phyloP scores from a whole-genome alignment of 176 grass and related monocot species.

The Luzula sylvatica region DNA sequence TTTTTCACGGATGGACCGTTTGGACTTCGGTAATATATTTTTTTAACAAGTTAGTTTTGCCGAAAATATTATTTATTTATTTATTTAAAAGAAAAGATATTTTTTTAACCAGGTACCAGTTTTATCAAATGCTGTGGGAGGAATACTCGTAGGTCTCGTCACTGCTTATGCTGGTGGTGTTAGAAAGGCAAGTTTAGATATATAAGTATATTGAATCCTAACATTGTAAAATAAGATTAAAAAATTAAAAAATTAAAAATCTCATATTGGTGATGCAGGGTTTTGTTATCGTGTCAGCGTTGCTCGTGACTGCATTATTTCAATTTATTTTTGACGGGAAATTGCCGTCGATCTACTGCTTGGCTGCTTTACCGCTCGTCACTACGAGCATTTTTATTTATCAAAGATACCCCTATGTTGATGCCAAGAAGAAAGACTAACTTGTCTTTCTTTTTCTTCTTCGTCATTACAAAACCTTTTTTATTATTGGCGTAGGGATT shows the following conservation, averaged over 20 bases:
- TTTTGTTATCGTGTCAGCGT: slow-evolving; percentile 91
- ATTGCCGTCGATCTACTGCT: slow-evolving; percentile 65
- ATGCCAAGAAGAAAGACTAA: slow-evolving; percentile 76
- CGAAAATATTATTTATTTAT: neutral
- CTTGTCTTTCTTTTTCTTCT: no score
- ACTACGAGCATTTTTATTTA: slow-evolving; percentile 90
- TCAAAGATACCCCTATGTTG: slow-evolving; percentile 87
- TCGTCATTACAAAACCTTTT: no score
- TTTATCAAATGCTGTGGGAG: slow-evolving; percentile 73
- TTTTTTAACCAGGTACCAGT: slow-evolving; percentile 59
- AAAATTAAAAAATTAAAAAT: slow-evolving; percentile 8
- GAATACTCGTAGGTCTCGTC: slow-evolving; percentile 98
- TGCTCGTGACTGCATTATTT: slow-evolving; percentile 80
- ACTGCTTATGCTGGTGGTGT: slow-evolving; percentile 91
- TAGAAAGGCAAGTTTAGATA: slow-evolving; percentile 55
- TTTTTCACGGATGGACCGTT: slow-evolving; percentile 85
- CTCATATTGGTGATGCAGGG: slow-evolving; percentile 50
- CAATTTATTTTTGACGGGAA: slow-evolving; percentile 84
- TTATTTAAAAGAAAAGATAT: neutral
- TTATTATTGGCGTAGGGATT: no score
- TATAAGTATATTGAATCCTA: neutral
- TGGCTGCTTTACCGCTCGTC: slow-evolving; percentile 66
- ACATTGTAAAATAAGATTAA: neutral
- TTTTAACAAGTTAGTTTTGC: neutral
- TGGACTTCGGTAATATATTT: slow-evolving; percentile 59